phyloP scores from a whole-genome alignment of 306 rosid genomes.

The Vigna nakashimae region DNA sequence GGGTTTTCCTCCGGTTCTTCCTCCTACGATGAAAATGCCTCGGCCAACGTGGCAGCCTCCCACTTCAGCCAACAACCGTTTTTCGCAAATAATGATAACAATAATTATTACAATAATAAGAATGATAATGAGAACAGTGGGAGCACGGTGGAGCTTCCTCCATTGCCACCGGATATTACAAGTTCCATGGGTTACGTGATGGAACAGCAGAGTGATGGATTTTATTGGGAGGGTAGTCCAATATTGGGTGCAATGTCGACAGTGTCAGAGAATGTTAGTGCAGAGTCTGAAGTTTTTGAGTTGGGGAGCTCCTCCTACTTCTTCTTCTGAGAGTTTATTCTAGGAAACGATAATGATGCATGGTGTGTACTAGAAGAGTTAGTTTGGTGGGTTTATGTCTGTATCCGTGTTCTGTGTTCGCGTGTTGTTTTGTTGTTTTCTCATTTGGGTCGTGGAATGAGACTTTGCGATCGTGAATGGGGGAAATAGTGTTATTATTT shows the following conservation, averaged over 20 bases:
- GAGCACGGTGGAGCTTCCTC: slow-evolving; percentile 52
- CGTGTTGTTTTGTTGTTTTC: background rate
- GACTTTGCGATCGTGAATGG: too few species aligned
- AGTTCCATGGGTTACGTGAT: slow-evolving; percentile 49
- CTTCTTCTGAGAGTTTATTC: slow-evolving; percentile 35
- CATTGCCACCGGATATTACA: slow-evolving; percentile 61
- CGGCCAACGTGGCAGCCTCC: slow-evolving; percentile 15
- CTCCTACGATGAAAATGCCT: background rate
- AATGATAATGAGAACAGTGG: background rate
- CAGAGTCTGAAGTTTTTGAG: slow-evolving; percentile 32
- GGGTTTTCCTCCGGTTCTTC: background rate
- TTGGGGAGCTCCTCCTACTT: slow-evolving; percentile 48
- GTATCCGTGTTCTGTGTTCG: too few species aligned
- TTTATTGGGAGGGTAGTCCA: slow-evolving; percentile 44
- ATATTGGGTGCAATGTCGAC: slow-evolving; percentile 46
- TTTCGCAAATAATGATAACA: background rate
- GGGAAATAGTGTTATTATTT: too few species aligned
- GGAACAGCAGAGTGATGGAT: slow-evolving; percentile 19
- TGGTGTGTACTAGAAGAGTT: background rate
- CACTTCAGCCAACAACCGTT: slow-evolving; percentile 37
- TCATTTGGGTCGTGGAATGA: background rate
- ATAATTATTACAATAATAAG: background rate
- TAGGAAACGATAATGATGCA: background rate
- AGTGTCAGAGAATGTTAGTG: slow-evolving; percentile 43
- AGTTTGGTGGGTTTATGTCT: too few species aligned